phyloP scores from a whole-genome alignment of 331 rosid species.

The Rhamnella rubrinervis region DNA sequence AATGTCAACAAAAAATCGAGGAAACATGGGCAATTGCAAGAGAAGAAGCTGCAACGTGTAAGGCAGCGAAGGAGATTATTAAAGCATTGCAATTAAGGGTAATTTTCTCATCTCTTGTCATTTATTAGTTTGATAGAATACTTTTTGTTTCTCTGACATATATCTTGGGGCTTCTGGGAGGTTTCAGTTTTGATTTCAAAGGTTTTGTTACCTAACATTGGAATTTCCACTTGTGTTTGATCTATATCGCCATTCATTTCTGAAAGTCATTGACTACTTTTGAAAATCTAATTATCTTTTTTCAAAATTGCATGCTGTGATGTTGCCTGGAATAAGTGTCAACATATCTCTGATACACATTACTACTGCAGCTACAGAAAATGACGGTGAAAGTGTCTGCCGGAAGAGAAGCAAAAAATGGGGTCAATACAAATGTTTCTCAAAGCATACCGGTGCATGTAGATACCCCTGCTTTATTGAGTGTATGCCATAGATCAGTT shows the following conservation, averaged over 20 bases:
- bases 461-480: constrained; percentile 26
- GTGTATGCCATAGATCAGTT: not conserved
- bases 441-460: constrained; percentile 41
- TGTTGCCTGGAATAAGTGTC: too few species aligned
- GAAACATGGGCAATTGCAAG: constrained; percentile 65
- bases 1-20: constrained; percentile 49
- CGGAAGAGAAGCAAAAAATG: constrained; percentile 45
- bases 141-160: not conserved
- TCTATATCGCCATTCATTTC: too few species aligned
- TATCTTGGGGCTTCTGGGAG: not conserved
- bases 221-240: too few species aligned
- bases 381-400: constrained; percentile 45
- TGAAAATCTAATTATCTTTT: too few species aligned
- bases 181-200: too few species aligned
- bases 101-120: constrained; percentile 19
- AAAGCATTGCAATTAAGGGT: constrained; percentile 74
- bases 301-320: too few species aligned
- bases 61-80: constrained; percentile 73
- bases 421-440: constrained; percentile 29
- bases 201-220: too few species aligned
- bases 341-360: not conserved
- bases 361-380: constrained; percentile 57
- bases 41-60: constrained; percentile 67
- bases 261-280: too few species aligned
- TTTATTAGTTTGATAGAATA: not conserved